Evolutionary conservation across 2,329 filamentous ascomycete genomes (phyloP), one percentile per base, ranked within the genome.

Genomic region (Pseudophaeomoniella oleicola): DNA sequence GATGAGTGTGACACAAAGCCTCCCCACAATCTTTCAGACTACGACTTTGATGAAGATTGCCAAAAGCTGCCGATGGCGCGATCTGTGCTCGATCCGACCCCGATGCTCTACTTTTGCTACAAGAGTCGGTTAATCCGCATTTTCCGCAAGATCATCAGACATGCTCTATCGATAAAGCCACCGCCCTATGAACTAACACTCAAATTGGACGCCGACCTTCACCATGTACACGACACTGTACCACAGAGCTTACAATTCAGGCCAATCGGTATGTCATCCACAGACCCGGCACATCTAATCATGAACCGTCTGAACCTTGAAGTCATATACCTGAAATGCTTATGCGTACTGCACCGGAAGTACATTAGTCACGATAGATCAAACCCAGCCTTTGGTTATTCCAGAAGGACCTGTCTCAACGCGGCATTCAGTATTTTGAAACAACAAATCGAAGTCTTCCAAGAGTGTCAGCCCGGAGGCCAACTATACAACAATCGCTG

Each of bases 11-110:
- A 81, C 47, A 74, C 72, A 0, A 50, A 56, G 5, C 49, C 66
- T n/a, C 75, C 75, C 4, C 59, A 63, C 9, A 79, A 81, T 49
- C 48, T 80, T 12, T 53, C 65, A 16, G 75, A 81, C 50, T 62
- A 67, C 2, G 75, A 81, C 45, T 75, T 79, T 42, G 57, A 63
- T 41, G 62, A 71, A 45, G 50, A 64, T 32, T 62, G 59, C 3
- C 44, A 47, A 3, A 57, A 60, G 19, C 52, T 81, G 15, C 76
- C 76, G 1, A 62, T 64, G 0, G 51, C 64, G 1, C 59, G 73
- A 16, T 68, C 75, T 1, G 50, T 57, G 6, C 55, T 59, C 1
- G 71, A 77, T 39, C 63, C 68, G 44, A 77, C 72, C 1, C 48
- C 60, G 3, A 44, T 49, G 15, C 52, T 51, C 13, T 63, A 56